Evolutionary conservation across 176 grass and related monocot species (phyloP), one percentile per base, ranked within the genome.

Genomic region (Neostapfia colusana): DNA sequence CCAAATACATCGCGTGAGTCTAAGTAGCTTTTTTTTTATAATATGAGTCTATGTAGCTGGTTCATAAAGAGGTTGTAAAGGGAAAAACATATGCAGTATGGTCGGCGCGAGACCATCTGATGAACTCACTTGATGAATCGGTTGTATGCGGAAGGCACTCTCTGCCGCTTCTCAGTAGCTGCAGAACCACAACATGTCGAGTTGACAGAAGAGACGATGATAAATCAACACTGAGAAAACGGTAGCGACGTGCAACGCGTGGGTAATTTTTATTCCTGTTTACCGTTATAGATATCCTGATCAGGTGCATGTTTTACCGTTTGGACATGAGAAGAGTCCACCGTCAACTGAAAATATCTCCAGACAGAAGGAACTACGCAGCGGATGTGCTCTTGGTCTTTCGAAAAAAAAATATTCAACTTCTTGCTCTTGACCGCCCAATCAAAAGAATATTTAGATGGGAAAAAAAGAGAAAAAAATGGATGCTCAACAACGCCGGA

Each of bases 81-180:
- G 14, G 1, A 6, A 38, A 53, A 27, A 56, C 2, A 2, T 48
- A 5, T 63, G 10, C 18, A 16, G n/a, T 62, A 45, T n/a, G n/a
- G n/a, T n/a, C n/a, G n/a, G n/a, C n/a, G n/a, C n/a, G n/a, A n/a
- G n/a, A n/a, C n/a, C n/a, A n/a, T n/a, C n/a, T n/a, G n/a, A n/a
- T n/a, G 11, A 61, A 70, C 95, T 89, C 81, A 99, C 96, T 99
- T 99, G 82, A 99, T 99, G 85, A 99, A 99, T 74, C 96, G 80
- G 65, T 99, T 99, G 78, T 99, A 99, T 1, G 92, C 96, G 0
- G 96, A 99, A 35, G 96, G n/a, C n/a, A n/a, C n/a, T n/a, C n/a
- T n/a, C n/a, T n/a, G n/a, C n/a, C n/a, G n/a, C n/a, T n/a, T n/a
- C 83, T 95, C 96, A 5, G 89, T 44, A 54, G 85, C 96, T 99